A percentile compares a stretch with the other conserved stretches of the same genome.
phyloP scores from a whole-genome alignment of 2,329 filamentous ascomycete genomes.

The Talaromyces sp. region DNA sequence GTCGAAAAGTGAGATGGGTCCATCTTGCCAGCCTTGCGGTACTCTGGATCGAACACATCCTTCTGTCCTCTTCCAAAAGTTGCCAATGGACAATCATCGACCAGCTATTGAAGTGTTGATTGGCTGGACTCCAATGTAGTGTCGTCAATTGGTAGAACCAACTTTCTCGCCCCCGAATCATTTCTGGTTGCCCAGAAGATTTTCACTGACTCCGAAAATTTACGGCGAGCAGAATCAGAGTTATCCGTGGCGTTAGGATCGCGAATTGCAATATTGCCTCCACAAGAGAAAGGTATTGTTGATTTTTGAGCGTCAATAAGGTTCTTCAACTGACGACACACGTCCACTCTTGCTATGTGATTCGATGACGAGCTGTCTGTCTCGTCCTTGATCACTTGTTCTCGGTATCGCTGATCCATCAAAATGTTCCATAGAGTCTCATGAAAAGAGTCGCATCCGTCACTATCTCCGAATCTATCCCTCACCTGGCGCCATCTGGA shows the following conservation, averaged over 20 bases:
- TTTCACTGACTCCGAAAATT: conserved; percentile 11
- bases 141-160: conserved; percentile 4
- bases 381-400: too few species aligned
- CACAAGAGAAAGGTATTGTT: conserved; percentile 14
- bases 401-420: too few species aligned
- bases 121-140: neutral
- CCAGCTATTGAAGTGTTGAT: conserved; percentile 18
- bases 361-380: too few species aligned
- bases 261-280: conserved; percentile 12
- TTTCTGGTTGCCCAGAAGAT: conserved; percentile 12
- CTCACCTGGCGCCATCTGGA: too few species aligned
- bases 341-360: neutral
- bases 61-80: conserved; percentile 45
- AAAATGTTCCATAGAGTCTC: too few species aligned
- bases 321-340: conserved; percentile 5
- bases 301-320: conserved; percentile 9
- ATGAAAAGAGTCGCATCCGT: too few species aligned
- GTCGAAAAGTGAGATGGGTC: conserved; percentile 43
- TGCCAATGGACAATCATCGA: conserved; percentile 39
- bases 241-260: neutral
- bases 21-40: conserved; percentile 52
- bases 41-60: conserved; percentile 49
- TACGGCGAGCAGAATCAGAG: neutral
- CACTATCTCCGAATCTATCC: too few species aligned
- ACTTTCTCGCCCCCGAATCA: neutral